These are phyloP conservation scores for Purpureocillium takamizusanense DNA, from an alignment of 2,329 filamentous ascomycete genomes.

Conservation along the genomic window DNA sequence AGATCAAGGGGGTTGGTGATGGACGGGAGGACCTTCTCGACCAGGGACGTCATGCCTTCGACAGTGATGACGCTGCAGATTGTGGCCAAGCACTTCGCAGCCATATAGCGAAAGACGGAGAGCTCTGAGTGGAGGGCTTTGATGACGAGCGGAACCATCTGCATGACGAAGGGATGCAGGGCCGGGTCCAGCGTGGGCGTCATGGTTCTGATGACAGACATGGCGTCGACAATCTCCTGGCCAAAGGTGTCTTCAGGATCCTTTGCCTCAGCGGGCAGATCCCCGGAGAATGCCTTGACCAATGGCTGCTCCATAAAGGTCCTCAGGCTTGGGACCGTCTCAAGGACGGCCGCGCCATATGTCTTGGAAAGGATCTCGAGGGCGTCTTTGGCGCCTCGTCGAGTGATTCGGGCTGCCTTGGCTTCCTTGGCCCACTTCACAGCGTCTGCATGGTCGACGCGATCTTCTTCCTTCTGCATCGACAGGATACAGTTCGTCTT, in stretches of 20 bases:
- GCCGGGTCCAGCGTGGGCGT: constrained; percentile 77
- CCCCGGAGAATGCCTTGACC: constrained; percentile 60
- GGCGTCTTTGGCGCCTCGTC: constrained; percentile 88
- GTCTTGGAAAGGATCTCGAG: constrained; percentile 76
- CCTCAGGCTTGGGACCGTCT: constrained; percentile 75
- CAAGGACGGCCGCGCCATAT: constrained; percentile 70
- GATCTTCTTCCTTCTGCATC: constrained; percentile 93
- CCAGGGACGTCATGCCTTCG: constrained; percentile 89
- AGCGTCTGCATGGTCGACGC: constrained; percentile 84
- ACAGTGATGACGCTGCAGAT: constrained; percentile 95
- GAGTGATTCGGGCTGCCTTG: constrained; percentile 78
- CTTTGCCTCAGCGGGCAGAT: constrained; percentile 63
- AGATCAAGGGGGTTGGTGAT: constrained; percentile 88
- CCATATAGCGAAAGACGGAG: constrained; percentile 91
- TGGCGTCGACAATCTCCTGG: constrained; percentile 86
- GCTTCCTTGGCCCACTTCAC: constrained; percentile 85
- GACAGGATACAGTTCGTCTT: constrained; percentile 80
- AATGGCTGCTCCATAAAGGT: constrained; percentile 77
- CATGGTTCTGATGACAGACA: constrained; percentile 87
- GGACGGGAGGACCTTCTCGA: constrained; percentile 84
- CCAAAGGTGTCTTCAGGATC: constrained; percentile 69
- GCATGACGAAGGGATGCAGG: constrained; percentile 71
- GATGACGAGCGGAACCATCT: constrained; percentile 76
- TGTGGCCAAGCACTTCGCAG: constrained; percentile 93
- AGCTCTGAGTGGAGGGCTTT: constrained; percentile 81